A percentile compares a stretch with the other conserved stretches of the same genome.
phyloP scores from a whole-genome alignment of 169 alveolate genomes.

The Plasmodium reichenowi region DNA sequence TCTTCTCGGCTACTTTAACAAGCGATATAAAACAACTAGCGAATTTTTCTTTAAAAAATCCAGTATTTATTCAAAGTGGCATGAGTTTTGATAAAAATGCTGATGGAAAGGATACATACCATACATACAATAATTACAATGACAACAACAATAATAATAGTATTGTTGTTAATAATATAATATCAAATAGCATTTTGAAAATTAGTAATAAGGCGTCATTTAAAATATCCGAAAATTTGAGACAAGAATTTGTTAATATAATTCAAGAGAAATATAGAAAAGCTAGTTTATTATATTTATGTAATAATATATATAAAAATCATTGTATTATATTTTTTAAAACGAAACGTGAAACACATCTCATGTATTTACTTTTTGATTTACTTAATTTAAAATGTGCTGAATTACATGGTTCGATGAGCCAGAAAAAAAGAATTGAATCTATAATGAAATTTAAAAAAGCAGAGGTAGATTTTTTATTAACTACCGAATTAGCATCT shows the following conservation, averaged over 20 bases:
- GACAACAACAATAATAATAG: conserved; percentile 5
- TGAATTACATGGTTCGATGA: conserved; percentile 95
- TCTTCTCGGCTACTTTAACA: conserved; percentile 92
- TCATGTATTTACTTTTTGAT: conserved; percentile 88
- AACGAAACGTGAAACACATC: conserved; percentile 93
- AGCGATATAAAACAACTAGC: conserved; percentile 89
- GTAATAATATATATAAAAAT: conserved; percentile 78
- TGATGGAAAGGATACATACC: neutral
- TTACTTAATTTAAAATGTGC: conserved; percentile 91
- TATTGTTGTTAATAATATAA: neutral
- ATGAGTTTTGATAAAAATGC: neutral
- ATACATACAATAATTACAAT: neutral
- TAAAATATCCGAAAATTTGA: conserved; percentile 77
- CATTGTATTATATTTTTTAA: conserved; percentile 89
- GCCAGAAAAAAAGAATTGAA: conserved; percentile 94
- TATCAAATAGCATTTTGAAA: neutral
- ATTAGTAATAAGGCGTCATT: conserved; percentile 23
- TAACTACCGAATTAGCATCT: conserved; percentile 96
- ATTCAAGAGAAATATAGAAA: conserved; percentile 78
- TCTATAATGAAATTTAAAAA: conserved; percentile 93
- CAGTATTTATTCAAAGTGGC: conserved; percentile 83
- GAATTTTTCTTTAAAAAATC: conserved; percentile 86
- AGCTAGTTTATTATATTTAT: conserved; percentile 83
- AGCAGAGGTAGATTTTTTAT: conserved; percentile 88
- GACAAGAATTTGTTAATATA: conserved; percentile 81